Evolutionary conservation across 345 rosid species (phyloP).

Genomic region (Streptanthus diversifolius): DNA sequence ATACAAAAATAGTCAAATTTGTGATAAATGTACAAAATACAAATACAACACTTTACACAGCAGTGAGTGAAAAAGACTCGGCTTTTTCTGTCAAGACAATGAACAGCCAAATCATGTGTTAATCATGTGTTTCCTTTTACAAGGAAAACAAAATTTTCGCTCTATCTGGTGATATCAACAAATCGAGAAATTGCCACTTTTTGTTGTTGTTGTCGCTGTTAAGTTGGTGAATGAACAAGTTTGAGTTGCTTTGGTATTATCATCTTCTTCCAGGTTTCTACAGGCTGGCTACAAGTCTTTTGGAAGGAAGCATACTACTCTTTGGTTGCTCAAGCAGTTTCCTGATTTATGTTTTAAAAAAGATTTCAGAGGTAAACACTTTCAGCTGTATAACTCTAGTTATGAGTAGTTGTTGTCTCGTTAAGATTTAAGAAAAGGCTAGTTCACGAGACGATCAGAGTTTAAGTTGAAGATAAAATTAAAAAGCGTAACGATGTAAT

Average conservation of each 20-base stretch:
- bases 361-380: too few species aligned
- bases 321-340: too few species aligned
- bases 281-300: too few species aligned
- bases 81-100: conserved; percentile 7
- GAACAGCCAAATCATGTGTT: conserved; percentile 4
- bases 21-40: background rate
- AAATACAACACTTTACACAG: background rate
- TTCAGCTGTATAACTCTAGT: too few species aligned
- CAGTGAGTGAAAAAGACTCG: background rate
- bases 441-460: too few species aligned
- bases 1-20: background rate
- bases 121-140: background rate
- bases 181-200: background rate
- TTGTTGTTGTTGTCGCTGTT: background rate
- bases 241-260: background rate
- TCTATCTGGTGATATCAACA: conserved; percentile 1
- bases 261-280: too few species aligned
- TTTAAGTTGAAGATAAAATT: too few species aligned
- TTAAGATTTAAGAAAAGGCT: too few species aligned
- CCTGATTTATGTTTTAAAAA: too few species aligned
- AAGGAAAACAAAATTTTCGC: background rate
- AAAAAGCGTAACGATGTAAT: too few species aligned
- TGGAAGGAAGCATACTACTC: too few species aligned
- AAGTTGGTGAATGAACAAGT: conserved; percentile 11
- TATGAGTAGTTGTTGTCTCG: too few species aligned